A percentile compares a stretch with the other conserved stretches of the same genome.
These are phyloP conservation scores for Astragalus glycyphyllos DNA, from an alignment of 306 rosid species.

Conservation along the genomic window DNA sequence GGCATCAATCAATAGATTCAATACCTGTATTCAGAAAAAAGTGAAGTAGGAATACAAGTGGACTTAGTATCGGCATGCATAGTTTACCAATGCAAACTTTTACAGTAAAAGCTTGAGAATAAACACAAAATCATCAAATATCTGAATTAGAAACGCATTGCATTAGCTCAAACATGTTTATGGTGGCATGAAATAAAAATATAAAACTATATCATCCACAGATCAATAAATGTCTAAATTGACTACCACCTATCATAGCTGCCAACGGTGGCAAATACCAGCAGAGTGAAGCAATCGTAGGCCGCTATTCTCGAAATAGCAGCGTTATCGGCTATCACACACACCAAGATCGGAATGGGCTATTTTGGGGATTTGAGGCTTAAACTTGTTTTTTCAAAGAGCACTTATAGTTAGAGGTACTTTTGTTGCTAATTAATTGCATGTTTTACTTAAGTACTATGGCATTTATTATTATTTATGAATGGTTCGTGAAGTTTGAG, in stretches of 20 bases:
- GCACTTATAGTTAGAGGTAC: too few species aligned
- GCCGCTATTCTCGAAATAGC: too few species aligned
- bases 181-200: constrained; percentile 1
- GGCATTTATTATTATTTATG: too few species aligned
- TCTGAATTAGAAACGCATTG: constrained; percentile 27
- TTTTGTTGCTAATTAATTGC: too few species aligned
- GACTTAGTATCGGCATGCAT: constrained; percentile 21
- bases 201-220: constrained; percentile 21
- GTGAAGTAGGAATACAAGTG: constrained; percentile 34
- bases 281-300: too few species aligned
- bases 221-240: constrained; percentile 10
- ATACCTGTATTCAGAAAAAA: constrained; percentile 54
- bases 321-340: too few species aligned
- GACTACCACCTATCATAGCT: constrained; percentile 8
- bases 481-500: too few species aligned
- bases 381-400: too few species aligned
- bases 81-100: constrained; percentile 33
- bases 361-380: too few species aligned
- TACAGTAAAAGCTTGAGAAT: constrained; percentile 35
- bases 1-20: constrained; percentile 63
- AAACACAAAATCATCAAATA: constrained; percentile 28
- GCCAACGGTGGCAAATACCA: too few species aligned
- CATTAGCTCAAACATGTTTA: constrained; percentile 26
- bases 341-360: too few species aligned
- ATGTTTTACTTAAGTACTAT: too few species aligned